Conservation (phyloP, 2,329 filamentous ascomycete species). For the Penicillium sumatraense region DNA sequence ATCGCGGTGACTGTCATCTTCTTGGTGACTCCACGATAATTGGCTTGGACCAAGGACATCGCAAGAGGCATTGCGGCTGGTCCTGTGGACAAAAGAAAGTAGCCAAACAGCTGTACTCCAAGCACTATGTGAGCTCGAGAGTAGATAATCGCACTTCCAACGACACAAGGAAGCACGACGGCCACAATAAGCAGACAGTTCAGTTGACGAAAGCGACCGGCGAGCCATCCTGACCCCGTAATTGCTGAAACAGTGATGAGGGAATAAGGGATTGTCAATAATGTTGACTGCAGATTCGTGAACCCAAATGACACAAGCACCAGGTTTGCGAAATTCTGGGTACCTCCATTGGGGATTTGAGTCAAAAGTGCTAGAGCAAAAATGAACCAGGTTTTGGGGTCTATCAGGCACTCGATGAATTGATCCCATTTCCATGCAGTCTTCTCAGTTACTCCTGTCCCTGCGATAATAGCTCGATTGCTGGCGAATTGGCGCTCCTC, state of each 20-base stretch:
- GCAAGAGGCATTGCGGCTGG: conserved; percentile 60
- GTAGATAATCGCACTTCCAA: conserved; percentile 60
- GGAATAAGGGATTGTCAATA: conserved; percentile 63
- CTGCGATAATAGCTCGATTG: conserved; percentile 47
- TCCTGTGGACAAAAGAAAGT: conserved; percentile 61
- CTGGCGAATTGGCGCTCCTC: conserved; percentile 54
- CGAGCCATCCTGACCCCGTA: conserved; percentile 55
- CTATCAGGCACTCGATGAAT: conserved; percentile 57
- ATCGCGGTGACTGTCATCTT: conserved; percentile 64
- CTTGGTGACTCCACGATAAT: conserved; percentile 63
- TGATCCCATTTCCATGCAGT: conserved; percentile 58
- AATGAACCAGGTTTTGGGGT: conserved; percentile 66
- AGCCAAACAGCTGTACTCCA: conserved; percentile 59
- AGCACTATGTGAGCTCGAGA: conserved; percentile 43
- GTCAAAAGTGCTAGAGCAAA: conserved; percentile 58
- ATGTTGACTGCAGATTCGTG: conserved; percentile 36
- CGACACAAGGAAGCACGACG: conserved; percentile 57
- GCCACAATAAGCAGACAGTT: conserved; percentile 58
- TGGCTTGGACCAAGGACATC: conserved; percentile 60
- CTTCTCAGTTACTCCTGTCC: conserved; percentile 56
- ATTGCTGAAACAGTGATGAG: conserved; percentile 56
- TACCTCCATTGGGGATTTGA: conserved; percentile 65
- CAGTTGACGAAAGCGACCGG: conserved; percentile 56
- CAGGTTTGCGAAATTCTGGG: conserved; percentile 55
- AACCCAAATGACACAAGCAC: conserved; percentile 26